These are phyloP conservation scores for Dictyostelium brefeldianum DNA, from an alignment of 78 protist species.

Conservation along the genomic window DNA sequence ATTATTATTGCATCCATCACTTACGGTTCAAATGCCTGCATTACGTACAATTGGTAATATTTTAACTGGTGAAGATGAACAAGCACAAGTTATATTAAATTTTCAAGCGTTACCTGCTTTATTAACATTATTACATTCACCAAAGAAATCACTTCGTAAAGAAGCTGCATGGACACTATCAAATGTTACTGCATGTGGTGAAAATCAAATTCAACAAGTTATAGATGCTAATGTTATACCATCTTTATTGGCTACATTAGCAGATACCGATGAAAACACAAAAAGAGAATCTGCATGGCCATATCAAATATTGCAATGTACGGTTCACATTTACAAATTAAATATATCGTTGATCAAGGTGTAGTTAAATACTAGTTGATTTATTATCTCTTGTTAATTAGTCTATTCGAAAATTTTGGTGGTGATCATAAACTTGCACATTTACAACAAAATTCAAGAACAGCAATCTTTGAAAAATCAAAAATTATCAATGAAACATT, in stretches of 20 bases:
- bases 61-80: no score
- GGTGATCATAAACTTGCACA: no score
- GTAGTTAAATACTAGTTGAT: no score
- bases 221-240: conserved; percentile 89
- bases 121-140: neutral
- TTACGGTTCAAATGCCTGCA: no score
- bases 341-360: conserved; percentile 63
- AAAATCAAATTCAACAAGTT: conserved; percentile 91
- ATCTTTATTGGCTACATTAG: conserved; percentile 80
- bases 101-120: conserved; percentile 79
- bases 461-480: no score
- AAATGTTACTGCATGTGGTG: conserved; percentile 97
- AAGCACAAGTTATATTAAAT: conserved; percentile 88
- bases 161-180: conserved; percentile 98
- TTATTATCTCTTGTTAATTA: no score
- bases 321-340: conserved; percentile 90
- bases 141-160: conserved; percentile 86
- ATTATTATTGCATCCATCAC: no score
- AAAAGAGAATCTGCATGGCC: conserved; percentile 98
- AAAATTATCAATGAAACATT: no score
- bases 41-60: no score
- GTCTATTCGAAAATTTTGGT: no score
- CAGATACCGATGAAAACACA: conserved; percentile 87
- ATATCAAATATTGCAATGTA: conserved; percentile 94
- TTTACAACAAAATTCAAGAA: no score